Percentiles rank a stretch among this genome's conserved stretches.
Evolutionary conservation across 768 basidiomycete species (phyloP).

Genomic region (Mycena rosella): DNA sequence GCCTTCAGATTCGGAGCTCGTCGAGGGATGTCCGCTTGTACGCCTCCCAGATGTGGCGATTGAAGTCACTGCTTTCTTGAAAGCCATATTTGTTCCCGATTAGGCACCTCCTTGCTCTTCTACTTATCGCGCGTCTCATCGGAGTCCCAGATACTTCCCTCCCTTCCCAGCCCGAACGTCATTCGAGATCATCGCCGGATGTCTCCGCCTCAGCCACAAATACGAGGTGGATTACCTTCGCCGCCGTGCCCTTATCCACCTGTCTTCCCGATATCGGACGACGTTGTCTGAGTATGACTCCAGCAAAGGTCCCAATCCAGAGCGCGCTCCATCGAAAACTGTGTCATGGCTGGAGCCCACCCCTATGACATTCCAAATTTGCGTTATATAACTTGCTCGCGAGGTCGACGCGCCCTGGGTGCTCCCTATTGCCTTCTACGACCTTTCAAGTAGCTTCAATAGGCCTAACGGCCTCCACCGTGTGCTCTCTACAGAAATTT

Average conservation of each 20-base stretch:
- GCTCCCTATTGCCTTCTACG: conserved; percentile 18
- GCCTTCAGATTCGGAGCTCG: conserved; percentile 12
- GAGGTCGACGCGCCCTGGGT: conserved; percentile 17
- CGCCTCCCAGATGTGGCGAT: conserved; percentile 13
- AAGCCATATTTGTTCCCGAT: no score
- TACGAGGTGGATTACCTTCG: conserved; percentile 19
- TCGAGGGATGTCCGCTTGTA: conserved; percentile 34
- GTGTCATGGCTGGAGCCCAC: no score
- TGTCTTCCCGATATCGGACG: not conserved
- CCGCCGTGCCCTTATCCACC: conserved; percentile 15
- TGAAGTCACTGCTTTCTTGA: not conserved
- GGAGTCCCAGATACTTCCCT: conserved; percentile 19
- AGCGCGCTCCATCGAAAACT: no score
- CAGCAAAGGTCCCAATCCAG: not conserved
- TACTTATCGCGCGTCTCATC: no score
- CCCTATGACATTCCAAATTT: not conserved
- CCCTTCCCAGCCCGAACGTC: conserved; percentile 15
- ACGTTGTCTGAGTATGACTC: not conserved
- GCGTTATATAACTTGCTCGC: conserved; percentile 10
- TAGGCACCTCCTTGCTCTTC: not conserved
- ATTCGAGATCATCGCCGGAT: no score
- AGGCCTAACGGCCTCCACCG: no score
- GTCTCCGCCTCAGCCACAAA: conserved; percentile 28
- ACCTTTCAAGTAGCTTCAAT: no score
- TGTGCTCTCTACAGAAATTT: not conserved